phyloP scores from a whole-genome alignment of 2,329 filamentous ascomycete genomes.

The Talaromyces sp. region DNA sequence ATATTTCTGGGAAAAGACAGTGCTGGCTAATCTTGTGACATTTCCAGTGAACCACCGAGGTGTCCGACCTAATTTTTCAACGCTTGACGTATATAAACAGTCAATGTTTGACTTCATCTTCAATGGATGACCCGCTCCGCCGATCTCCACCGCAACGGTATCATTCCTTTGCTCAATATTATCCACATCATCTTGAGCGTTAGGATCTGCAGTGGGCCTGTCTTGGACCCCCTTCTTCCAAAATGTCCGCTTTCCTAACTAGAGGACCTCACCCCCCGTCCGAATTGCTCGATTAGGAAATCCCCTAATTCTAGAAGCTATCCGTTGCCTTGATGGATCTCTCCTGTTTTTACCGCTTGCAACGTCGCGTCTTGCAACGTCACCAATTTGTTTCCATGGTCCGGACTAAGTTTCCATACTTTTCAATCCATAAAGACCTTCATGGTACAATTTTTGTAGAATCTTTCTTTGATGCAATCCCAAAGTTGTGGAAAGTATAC shows the following conservation, averaged over 20 bases:
- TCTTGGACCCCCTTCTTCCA: neutral
- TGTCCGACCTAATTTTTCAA: neutral
- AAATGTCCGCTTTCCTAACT: constrained; percentile 6
- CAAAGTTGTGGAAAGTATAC: neutral
- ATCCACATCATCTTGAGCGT: constrained; percentile 9
- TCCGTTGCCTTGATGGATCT: neutral
- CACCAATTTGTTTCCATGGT: constrained; percentile 4
- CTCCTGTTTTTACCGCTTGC: constrained; percentile 9
- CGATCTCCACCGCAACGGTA: constrained; percentile 8
- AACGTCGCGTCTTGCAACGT: constrained; percentile 6
- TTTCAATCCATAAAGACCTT: constrained; percentile 4
- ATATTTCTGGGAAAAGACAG: neutral
- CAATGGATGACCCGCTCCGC: neutral
- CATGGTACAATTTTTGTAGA: neutral
- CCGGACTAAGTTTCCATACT: neutral
- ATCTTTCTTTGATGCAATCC: neutral
- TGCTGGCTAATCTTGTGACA: neutral
- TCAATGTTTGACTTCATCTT: neutral
- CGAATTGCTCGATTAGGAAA: constrained; percentile 4
- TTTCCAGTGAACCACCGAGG: neutral
- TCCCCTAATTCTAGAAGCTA: constrained; percentile 9
- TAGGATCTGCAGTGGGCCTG: neutral
- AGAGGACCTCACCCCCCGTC: neutral
- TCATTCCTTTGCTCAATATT: constrained; percentile 4
- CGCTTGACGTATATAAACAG: neutral